Evolutionary conservation across 345 rosid species (phyloP).

Genomic region (Abelmoschus esculentus): DNA sequence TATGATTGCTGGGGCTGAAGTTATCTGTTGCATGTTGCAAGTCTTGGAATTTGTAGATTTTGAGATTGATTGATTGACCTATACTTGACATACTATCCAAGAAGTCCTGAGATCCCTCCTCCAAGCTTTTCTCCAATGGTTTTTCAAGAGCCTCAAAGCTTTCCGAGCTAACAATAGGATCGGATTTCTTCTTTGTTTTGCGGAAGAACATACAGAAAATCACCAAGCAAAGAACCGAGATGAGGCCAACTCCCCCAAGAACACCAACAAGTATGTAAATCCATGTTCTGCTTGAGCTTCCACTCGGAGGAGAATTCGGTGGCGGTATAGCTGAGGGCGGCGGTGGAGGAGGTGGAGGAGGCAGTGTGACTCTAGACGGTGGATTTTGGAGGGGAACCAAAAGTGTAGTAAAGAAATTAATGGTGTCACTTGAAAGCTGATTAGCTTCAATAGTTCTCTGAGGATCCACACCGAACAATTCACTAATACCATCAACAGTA

Average conservation of each 20-base stretch:
- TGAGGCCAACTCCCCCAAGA: constrained; percentile 39
- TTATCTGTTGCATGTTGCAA: constrained; percentile 52
- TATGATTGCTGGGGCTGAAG: constrained; percentile 44
- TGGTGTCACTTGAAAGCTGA: constrained; percentile 18
- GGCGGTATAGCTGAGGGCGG: constrained; percentile 25
- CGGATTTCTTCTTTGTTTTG: constrained; percentile 18
- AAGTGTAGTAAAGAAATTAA: constrained; percentile 42
- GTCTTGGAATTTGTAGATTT: constrained; percentile 54
- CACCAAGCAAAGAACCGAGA: constrained; percentile 17
- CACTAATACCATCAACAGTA: constrained; percentile 18
- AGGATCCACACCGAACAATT: constrained; percentile 29
- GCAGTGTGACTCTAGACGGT: constrained; percentile 32
- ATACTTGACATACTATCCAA: constrained; percentile 35
- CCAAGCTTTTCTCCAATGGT: constrained; percentile 28
- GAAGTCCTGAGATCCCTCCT: constrained; percentile 39
- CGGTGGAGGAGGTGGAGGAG: constrained; percentile 27
- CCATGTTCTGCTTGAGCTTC: constrained; percentile 45
- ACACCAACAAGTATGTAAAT: constrained; percentile 39
- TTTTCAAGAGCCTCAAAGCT: constrained; percentile 33
- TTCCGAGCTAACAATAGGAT: constrained; percentile 13
- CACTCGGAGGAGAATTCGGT: constrained; percentile 17
- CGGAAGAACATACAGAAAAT: constrained; percentile 27
- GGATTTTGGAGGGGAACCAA: constrained; percentile 40
- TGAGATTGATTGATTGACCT: constrained; percentile 47
- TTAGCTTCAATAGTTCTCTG: constrained; percentile 36